Percentiles rank a stretch among this genome's conserved stretches.
Evolutionary conservation across 805 yeast genomes (phyloP).

Genomic region (Kockiozyma suomiensis): DNA sequence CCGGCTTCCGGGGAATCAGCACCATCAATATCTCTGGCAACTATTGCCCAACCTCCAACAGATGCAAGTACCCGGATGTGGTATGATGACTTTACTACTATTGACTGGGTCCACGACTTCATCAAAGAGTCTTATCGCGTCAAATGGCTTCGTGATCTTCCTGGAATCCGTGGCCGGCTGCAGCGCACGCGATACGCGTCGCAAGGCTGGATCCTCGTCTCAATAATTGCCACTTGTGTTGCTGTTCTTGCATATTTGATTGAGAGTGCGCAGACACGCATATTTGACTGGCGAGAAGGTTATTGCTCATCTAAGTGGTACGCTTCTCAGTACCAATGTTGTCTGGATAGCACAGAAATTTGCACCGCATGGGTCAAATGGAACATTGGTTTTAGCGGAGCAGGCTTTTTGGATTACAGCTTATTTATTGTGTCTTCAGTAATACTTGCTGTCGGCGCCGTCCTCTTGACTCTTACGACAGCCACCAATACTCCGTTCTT

Average conservation of each 20-base stretch:
- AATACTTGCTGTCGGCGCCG: conserved; percentile 40
- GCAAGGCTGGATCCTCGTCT: conserved; percentile 56
- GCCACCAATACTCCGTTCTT: conserved; percentile 46
- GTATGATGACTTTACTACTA: conserved; percentile 63
- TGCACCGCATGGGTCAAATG: conserved; percentile 49
- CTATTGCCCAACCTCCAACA: neutral
- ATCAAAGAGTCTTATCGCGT: conserved; percentile 49
- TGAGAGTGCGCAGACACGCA: conserved; percentile 51
- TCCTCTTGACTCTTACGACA: conserved; percentile 50
- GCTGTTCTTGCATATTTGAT: conserved; percentile 55
- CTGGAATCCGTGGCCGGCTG: conserved; percentile 43
- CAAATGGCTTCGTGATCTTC: conserved; percentile 44
- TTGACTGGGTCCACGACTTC: conserved; percentile 60
- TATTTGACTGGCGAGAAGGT: conserved; percentile 57
- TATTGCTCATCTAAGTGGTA: conserved; percentile 54
- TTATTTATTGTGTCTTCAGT: conserved; percentile 33
- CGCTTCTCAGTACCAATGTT: conserved; percentile 49
- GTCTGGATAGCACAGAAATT: conserved; percentile 36
- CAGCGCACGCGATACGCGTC: conserved; percentile 44
- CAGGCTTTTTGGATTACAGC: conserved; percentile 42
- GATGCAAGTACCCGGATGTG: conserved; percentile 23
- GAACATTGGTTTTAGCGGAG: conserved; percentile 23
- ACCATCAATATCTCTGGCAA: neutral
- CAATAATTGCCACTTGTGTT: conserved; percentile 50
- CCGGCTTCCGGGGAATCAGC: neutral